phyloP scores from a whole-genome alignment of 2,329 filamentous ascomycete species.

The Colletotrichum chlorophyti region DNA sequence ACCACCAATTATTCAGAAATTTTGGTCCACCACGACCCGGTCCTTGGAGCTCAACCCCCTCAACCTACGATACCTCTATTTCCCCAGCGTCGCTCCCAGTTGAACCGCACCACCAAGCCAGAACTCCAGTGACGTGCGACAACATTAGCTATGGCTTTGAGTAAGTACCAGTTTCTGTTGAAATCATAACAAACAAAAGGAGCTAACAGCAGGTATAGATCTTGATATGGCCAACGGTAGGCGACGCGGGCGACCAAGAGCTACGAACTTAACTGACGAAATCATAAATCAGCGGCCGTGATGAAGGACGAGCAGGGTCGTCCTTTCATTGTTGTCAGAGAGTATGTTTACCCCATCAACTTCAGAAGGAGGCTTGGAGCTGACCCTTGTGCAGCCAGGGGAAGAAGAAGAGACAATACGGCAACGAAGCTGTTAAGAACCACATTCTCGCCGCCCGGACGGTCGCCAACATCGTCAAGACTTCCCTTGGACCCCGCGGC shows the following conservation, averaged over 20 bases:
- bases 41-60: constrained; percentile 29
- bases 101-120: constrained; percentile 19
- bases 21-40: constrained; percentile 30
- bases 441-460: constrained; percentile 97
- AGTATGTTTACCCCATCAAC: constrained; percentile 65
- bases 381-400: constrained; percentile 72
- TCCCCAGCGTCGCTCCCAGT: constrained; percentile 15
- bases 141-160: constrained; percentile 34
- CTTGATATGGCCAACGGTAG: constrained; percentile 85
- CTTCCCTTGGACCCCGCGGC: constrained; percentile 91
- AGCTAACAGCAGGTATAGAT: constrained; percentile 61
- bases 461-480: constrained; percentile 96
- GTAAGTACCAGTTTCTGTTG: constrained; percentile 27
- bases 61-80: constrained; percentile 25
- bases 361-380: constrained; percentile 5
- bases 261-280: constrained; percentile 27
- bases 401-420: constrained; percentile 96
- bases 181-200: neutral
- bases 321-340: constrained; percentile 97
- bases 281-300: constrained; percentile 62
- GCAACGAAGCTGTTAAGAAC: constrained; percentile 96
- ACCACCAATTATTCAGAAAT: constrained; percentile 33
- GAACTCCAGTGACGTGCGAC: constrained; percentile 19
- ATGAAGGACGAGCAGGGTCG: constrained; percentile 97
- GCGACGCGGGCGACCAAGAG: constrained; percentile 31